Evolutionary conservation across 352 stramenopile genomes (phyloP).

Genomic region (Elongisporangium senticosum): DNA sequence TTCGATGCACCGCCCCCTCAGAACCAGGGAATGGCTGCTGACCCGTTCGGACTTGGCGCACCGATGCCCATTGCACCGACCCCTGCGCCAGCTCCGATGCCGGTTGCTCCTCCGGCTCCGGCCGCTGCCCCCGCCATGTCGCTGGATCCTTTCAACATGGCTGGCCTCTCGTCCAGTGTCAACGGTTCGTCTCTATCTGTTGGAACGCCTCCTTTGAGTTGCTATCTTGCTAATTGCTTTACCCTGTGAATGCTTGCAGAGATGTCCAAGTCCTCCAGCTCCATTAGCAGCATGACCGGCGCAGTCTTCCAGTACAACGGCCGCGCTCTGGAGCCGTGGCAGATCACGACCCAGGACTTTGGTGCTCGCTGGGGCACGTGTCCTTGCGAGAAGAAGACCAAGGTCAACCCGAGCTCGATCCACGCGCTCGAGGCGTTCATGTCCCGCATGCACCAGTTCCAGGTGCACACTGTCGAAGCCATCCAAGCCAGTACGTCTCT

Average conservation of each 20-base stretch:
- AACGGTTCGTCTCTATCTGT: constrained; percentile 37
- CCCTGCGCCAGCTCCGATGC: constrained; percentile 13
- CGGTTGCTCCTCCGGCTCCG: constrained; percentile 18
- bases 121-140: constrained; percentile 17
- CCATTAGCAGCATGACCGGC: constrained; percentile 17
- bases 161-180: constrained; percentile 55
- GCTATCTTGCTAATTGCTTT: constrained; percentile 3
- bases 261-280: constrained; percentile 31
- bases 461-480: constrained; percentile 79
- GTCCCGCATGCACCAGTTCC: constrained; percentile 67
- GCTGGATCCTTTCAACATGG: constrained; percentile 75
- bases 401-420: constrained; percentile 76
- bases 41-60: constrained; percentile 64
- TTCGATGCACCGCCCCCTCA: constrained; percentile 56
- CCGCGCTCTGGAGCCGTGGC: constrained; percentile 68
- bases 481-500: constrained; percentile 75
- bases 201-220: constrained; percentile 1
- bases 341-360: constrained; percentile 88
- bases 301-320: constrained; percentile 76
- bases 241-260: constrained; percentile 20
- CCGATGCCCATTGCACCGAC: constrained; percentile 11
- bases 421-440: constrained; percentile 82
- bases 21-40: constrained; percentile 18
- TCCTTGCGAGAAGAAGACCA: constrained; percentile 79
- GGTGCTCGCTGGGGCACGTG: constrained; percentile 76